A percentile compares a stretch with the other conserved stretches of the same genome.
Evolutionary conservation across 768 basidiomycete species (phyloP).

Genomic region (Trametes coccinea): DNA sequence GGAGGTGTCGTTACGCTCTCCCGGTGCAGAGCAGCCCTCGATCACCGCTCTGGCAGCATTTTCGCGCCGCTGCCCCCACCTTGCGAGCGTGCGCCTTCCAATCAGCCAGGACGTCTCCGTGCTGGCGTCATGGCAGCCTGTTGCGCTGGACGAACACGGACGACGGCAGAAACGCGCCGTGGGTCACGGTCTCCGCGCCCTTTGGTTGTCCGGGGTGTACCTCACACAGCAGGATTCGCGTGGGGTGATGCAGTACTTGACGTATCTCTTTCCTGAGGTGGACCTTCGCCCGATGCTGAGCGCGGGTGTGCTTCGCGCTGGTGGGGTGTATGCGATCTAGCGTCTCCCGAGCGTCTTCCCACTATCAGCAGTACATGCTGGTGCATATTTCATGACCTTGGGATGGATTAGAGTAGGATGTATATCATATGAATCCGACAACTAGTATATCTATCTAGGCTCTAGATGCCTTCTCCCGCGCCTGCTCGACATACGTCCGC

Average conservation of each 20-base stretch:
- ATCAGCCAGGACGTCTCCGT: neutral
- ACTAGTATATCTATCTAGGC: neutral
- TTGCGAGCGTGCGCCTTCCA: constrained; percentile 1
- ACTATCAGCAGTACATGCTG: too few relatives aligned
- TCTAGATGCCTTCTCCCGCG: constrained; percentile 30
- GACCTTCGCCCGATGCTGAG: constrained; percentile 8
- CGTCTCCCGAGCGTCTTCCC: too few relatives aligned
- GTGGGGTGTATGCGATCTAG: neutral
- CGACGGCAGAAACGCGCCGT: too few relatives aligned
- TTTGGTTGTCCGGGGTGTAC: constrained; percentile 12
- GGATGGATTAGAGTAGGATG: neutral
- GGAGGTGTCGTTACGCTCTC: neutral
- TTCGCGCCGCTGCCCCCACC: constrained; percentile 1
- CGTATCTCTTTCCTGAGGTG: neutral
- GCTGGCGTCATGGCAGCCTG: neutral
- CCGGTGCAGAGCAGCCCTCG: neutral
- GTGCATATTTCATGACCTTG: too few relatives aligned
- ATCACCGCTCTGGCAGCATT: neutral
- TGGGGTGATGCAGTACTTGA: constrained; percentile 1
- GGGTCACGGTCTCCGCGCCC: neutral
- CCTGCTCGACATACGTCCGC: constrained; percentile 62
- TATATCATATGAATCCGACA: neutral
- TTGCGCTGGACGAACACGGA: neutral
- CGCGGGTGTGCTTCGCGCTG: constrained; percentile 3
- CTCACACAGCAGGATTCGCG: constrained; percentile 2